phyloP scores from a whole-genome alignment of 352 stramenopile species.

The Phytopythium oedochilum region DNA sequence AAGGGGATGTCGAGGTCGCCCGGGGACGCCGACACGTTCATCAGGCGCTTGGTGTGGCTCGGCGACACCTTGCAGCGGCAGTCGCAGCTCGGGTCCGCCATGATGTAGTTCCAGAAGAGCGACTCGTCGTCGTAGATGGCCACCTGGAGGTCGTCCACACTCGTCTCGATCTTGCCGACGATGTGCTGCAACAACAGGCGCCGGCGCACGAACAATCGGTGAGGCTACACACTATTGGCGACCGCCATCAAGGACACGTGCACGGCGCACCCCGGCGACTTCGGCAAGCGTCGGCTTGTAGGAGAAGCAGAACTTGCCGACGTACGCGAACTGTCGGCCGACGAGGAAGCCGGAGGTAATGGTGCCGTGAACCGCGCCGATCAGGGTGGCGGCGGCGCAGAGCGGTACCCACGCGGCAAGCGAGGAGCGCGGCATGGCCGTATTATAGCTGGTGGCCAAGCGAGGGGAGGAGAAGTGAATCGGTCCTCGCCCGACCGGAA shows the following conservation, averaged over 20 bases:
- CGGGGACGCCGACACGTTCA: slow-evolving; percentile 50
- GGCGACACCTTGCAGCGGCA: slow-evolving; percentile 72
- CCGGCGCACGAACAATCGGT: neutral
- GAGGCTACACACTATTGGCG: too few species aligned
- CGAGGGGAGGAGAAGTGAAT: too few species aligned
- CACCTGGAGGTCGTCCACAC: slow-evolving; percentile 55
- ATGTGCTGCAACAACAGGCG: slow-evolving; percentile 32
- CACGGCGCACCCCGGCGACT: slow-evolving; percentile 41
- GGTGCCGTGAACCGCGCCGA: slow-evolving; percentile 16
- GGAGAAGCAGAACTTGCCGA: slow-evolving; percentile 83
- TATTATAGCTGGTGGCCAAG: too few species aligned
- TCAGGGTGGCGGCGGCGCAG: neutral
- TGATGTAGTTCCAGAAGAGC: slow-evolving; percentile 79
- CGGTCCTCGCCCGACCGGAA: too few species aligned
- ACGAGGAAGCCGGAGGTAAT: slow-evolving; percentile 60
- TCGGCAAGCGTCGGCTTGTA: slow-evolving; percentile 52
- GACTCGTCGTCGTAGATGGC: slow-evolving; percentile 79
- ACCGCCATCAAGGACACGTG: neutral
- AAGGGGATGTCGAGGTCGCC: slow-evolving; percentile 43
- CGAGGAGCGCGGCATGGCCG: neutral
- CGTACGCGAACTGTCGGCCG: slow-evolving; percentile 67
- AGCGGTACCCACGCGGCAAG: neutral
- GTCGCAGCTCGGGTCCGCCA: slow-evolving; percentile 47
- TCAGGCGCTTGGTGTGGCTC: slow-evolving; percentile 60
- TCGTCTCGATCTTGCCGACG: slow-evolving; percentile 52